Conservation (phyloP, 108 stramenopile genomes). For the Cyclotella distinguenda region DNA sequence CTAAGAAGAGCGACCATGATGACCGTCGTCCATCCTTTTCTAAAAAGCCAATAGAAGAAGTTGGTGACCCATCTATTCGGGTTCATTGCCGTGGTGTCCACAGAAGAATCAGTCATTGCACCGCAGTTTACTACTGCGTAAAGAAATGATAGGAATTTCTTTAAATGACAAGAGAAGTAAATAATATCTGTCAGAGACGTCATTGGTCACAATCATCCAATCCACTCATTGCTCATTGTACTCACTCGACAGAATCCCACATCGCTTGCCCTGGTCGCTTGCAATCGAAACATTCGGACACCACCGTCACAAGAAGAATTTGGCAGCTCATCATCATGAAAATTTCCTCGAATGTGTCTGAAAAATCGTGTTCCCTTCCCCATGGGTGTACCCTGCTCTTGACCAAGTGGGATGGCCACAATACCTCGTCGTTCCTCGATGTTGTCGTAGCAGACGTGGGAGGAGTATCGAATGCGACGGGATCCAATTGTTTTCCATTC, state of each 20-base stretch:
- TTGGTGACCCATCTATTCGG: constrained; percentile 34
- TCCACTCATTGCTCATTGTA: neutral
- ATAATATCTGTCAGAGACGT: neutral
- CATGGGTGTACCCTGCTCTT: neutral
- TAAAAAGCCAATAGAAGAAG: constrained; percentile 42
- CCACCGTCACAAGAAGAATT: neutral
- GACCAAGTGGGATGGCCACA: constrained; percentile 5
- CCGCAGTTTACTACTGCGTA: constrained; percentile 33
- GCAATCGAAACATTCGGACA: constrained; percentile 20
- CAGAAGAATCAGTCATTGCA: constrained; percentile 16
- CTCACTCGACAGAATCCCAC: constrained; percentile 10
- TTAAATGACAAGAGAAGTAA: neutral
- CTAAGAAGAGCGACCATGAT: constrained; percentile 9
- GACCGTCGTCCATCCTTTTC: constrained; percentile 37
- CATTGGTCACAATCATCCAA: neutral
- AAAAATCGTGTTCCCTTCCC: constrained; percentile 1
- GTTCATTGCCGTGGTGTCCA: neutral
- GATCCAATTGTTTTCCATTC: constrained; percentile 1
- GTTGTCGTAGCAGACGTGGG: neutral
- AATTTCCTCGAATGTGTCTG: constrained; percentile 1
- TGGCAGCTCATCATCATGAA: neutral
- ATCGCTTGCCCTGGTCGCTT: constrained; percentile 6
- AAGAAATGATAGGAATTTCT: constrained; percentile 11
- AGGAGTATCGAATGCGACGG: constrained; percentile 7
- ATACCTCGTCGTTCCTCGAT: constrained; percentile 5